These are phyloP conservation scores for Cytospora piceae DNA, from an alignment of 2,329 filamentous ascomycete genomes.

Conservation along the genomic window DNA sequence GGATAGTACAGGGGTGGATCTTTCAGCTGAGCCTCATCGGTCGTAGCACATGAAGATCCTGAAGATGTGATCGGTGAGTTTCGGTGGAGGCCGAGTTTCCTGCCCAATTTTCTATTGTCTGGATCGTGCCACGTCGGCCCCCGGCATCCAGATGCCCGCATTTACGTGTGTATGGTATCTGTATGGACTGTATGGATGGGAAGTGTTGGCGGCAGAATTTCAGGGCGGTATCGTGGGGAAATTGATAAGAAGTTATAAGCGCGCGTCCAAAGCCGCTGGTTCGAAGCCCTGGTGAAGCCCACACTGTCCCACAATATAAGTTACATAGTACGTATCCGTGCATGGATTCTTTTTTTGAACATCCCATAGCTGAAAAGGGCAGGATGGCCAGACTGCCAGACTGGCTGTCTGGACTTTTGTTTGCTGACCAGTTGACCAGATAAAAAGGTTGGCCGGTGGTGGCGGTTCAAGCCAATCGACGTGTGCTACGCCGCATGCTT, in stretches of 20 bases:
- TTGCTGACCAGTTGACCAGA: neutral
- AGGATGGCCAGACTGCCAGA: no score
- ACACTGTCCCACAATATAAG: neutral
- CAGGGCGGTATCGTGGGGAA: neutral
- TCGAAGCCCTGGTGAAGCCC: neutral
- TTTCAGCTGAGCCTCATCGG: constrained; percentile 30
- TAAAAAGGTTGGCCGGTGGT: neutral
- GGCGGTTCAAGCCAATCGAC: constrained; percentile 12
- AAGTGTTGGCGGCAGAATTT: neutral
- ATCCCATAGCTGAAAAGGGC: neutral
- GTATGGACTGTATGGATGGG: neutral
- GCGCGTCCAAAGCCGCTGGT: neutral
- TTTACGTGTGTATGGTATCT: neutral
- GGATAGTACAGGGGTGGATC: constrained; percentile 15
- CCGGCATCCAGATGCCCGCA: neutral
- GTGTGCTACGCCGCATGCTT: constrained; percentile 1
- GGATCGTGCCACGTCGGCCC: neutral
- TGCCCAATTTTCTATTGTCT: neutral
- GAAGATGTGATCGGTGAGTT: neutral
- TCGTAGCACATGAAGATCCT: constrained; percentile 20
- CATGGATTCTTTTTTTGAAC: no score
- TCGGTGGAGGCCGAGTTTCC: constrained; percentile 7
- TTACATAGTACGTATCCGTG: no score
- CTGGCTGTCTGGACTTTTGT: no score
- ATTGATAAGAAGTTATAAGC: neutral